Evolutionary conservation across 1,284 basidiomycete species (phyloP).

Genomic region (Marasmius sp.): DNA sequence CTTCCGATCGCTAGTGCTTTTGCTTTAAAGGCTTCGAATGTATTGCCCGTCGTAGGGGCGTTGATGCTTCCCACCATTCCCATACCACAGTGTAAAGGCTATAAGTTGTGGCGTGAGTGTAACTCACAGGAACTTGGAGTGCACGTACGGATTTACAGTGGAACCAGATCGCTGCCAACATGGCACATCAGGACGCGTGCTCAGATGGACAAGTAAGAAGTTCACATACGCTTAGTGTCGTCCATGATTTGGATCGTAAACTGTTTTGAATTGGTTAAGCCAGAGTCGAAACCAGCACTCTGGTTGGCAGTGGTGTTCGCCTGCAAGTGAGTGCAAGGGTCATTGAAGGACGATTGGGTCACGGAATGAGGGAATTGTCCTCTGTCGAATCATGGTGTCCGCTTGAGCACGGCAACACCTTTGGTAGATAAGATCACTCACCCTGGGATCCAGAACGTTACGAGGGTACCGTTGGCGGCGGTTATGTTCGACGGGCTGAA

Average conservation of each 20-base stretch:
- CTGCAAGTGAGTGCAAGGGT: slow-evolving; percentile 48
- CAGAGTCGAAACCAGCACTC: slow-evolving; percentile 52
- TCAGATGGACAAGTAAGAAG: neutral
- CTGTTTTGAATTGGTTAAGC: slow-evolving; percentile 35
- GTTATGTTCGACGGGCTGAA: slow-evolving; percentile 48
- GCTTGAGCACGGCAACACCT: neutral
- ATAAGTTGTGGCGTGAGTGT: neutral
- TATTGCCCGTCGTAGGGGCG: slow-evolving; percentile 55
- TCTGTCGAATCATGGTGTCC: neutral
- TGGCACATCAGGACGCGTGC: slow-evolving; percentile 7
- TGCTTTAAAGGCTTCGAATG: slow-evolving; percentile 47
- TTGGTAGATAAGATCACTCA: slow-evolving; percentile 22
- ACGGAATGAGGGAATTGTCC: slow-evolving; percentile 45
- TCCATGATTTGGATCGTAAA: slow-evolving; percentile 55
- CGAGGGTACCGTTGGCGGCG: slow-evolving; percentile 45
- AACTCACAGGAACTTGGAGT: too few relatives aligned
- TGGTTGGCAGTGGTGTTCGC: slow-evolving; percentile 29
- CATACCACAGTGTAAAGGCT: slow-evolving; percentile 48
- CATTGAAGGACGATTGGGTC: slow-evolving; percentile 50
- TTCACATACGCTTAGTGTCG: slow-evolving; percentile 41
- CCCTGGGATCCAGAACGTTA: slow-evolving; percentile 57
- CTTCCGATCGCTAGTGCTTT: slow-evolving; percentile 44
- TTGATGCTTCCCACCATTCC: slow-evolving; percentile 72
- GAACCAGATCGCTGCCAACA: slow-evolving; percentile 56
- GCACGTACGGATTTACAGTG: slow-evolving; percentile 52